A percentile compares a stretch with the other conserved stretches of the same genome.
phyloP scores from a whole-genome alignment of 73 alveolate species.

The Tetrahymena malaccensis region DNA sequence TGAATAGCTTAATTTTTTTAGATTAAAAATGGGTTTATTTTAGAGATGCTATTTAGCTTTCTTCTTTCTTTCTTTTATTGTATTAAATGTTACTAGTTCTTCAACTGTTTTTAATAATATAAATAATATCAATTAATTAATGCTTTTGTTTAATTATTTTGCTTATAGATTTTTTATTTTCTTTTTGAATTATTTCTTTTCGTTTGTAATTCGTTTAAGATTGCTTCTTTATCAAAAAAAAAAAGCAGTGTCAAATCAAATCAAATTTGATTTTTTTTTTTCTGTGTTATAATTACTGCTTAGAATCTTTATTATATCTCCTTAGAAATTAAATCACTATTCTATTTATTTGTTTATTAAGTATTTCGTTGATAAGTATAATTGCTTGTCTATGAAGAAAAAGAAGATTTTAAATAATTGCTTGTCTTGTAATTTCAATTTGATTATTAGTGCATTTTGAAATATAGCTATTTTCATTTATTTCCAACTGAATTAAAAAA shows the following conservation, averaged over 20 bases:
- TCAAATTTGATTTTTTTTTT: background rate
- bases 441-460: background rate
- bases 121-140: background rate
- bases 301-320: background rate
- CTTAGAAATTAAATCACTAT: background rate
- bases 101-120: background rate
- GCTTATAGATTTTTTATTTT: background rate
- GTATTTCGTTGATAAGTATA: background rate
- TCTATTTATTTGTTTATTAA: background rate
- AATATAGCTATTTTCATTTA: background rate
- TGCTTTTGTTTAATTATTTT: background rate
- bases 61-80: background rate
- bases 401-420: background rate
- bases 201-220: background rate
- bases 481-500: background rate
- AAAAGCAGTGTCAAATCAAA: background rate
- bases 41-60: background rate
- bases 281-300: background rate
- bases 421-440: background rate
- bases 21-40: background rate
- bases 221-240: background rate
- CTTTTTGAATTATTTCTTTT: background rate
- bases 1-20: background rate
- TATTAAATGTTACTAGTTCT: background rate
- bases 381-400: background rate